Base-by-base conservation (phyloP, 306 rosid species). In the Prunus fruticosa region DNA sequence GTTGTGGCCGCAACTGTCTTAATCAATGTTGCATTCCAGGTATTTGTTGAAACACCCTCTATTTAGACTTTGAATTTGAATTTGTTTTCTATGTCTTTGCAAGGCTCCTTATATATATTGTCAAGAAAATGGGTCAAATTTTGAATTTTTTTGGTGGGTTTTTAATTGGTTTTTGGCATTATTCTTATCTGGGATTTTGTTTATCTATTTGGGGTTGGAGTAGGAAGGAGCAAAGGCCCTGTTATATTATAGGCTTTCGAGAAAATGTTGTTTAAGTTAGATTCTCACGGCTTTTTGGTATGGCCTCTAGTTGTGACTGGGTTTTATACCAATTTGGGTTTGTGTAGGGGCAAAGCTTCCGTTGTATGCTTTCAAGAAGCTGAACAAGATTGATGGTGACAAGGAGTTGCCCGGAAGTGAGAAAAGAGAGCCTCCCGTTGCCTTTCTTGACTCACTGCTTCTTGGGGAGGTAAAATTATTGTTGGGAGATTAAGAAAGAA, bases 1-100 rank as follows among this genome's bases (percentile, higher is more conserved):
- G 96, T 8, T 93, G 99, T 32, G 99, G 97, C 28, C 90, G 92
- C 11, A 88, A 88, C 67, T 95, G 97, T 75, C 92, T 90, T 69
- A 89, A 88, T 74, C 70, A 34, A 34, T 95, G 99, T 62, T 95
- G 97, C 91, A 81, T 89, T 80, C 80, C 83, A 87, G 99, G 99
- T 95, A 82, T 13, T 74, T 38, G 52, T 71, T 67, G 20, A 34
- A 22, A 81, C 49, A 12, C 1, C 2, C 41, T 19, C 19, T 8
- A 19, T 9, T 71, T 57, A 14, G 34, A 7, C 22, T 22, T 49
- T 6, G 13, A 43, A 45, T 4, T 52, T 27, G 28, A 27, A 23
- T 14, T 9, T 71, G 5, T 56, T 6, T 10, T 4, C 28, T 19
- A 51, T 72, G 11, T 68, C 43, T 45, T 52, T 74, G 43, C 65